Conservation (phyloP, 2,329 filamentous ascomycete species). For the Pestalotiopsis sp. region DNA sequence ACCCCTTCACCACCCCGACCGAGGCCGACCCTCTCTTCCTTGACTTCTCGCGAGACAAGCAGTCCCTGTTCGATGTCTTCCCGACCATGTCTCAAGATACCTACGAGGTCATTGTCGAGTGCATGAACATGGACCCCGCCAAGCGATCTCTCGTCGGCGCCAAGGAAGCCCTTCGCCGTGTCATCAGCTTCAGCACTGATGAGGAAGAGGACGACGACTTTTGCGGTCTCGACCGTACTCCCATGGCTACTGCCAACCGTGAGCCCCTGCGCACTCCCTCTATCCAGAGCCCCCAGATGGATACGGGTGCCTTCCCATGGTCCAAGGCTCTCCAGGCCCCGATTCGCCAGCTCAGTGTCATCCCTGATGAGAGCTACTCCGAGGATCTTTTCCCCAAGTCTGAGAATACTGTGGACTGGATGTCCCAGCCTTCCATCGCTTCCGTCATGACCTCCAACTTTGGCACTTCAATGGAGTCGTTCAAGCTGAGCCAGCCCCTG, state of each 20-base stretch:
- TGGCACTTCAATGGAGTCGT: slow-evolving; percentile 78
- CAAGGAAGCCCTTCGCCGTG: slow-evolving; percentile 76
- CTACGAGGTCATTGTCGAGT: slow-evolving; percentile 89
- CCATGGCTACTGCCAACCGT: slow-evolving; percentile 83
- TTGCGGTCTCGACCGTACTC: slow-evolving; percentile 78
- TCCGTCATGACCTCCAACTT: slow-evolving; percentile 85
- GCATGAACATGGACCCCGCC: slow-evolving; percentile 86
- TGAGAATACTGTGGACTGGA: slow-evolving; percentile 75
- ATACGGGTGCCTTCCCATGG: slow-evolving; percentile 90
- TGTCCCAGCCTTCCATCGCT: slow-evolving; percentile 78
- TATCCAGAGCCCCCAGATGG: slow-evolving; percentile 82
- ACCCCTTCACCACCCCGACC: slow-evolving; percentile 90
- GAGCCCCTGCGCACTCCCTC: slow-evolving; percentile 96
- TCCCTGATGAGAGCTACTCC: slow-evolving; percentile 78
- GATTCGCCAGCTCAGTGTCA: slow-evolving; percentile 82
- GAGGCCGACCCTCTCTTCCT: slow-evolving; percentile 90
- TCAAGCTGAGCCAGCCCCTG: slow-evolving; percentile 56
- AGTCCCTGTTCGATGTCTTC: slow-evolving; percentile 97
- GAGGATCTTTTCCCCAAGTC: slow-evolving; percentile 87
- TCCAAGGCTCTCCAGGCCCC: slow-evolving; percentile 82
- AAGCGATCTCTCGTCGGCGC: slow-evolving; percentile 83
- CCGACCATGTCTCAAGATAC: slow-evolving; percentile 98
- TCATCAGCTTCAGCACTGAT: slow-evolving; percentile 89
- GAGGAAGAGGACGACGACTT: slow-evolving; percentile 94
- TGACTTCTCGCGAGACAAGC: slow-evolving; percentile 91